A percentile compares a stretch with the other conserved stretches of the same genome.
These are phyloP conservation scores for Cenchrus americanus DNA, from an alignment of 176 grass and related monocot species.

Conservation along the genomic window DNA sequence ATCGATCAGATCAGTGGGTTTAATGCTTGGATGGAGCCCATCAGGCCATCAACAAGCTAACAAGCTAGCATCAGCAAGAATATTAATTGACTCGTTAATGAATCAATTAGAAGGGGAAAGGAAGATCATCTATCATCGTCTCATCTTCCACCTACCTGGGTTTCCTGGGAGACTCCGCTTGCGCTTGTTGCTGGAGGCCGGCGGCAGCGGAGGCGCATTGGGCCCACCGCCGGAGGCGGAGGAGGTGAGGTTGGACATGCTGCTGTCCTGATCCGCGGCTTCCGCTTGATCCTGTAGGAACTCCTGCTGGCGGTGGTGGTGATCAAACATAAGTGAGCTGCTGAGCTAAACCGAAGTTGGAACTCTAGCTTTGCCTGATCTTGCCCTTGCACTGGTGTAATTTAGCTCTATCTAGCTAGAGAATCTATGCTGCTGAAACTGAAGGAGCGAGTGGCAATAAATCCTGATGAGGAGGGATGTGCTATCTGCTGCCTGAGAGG, in stretches of 20 bases:
- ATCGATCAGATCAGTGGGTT: neutral
- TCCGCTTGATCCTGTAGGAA: conserved; percentile 6
- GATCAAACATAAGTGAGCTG: conserved; percentile 29
- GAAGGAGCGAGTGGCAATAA: too few relatives aligned
- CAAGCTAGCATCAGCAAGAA: too few relatives aligned
- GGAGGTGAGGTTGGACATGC: conserved; percentile 66
- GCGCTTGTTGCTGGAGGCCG: conserved; percentile 61
- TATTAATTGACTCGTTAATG: too few relatives aligned
- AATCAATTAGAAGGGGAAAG: too few relatives aligned
- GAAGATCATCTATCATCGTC: too few relatives aligned
- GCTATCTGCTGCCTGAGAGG: too few relatives aligned
- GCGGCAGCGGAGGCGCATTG: neutral
- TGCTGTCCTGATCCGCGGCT: conserved; percentile 41
- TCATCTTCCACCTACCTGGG: conserved; percentile 51
- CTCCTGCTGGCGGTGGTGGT: neutral
- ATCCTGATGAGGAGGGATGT: neutral
- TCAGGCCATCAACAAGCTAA: too few relatives aligned
- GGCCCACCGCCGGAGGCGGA: conserved; percentile 17
- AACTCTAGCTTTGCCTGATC: conserved; percentile 17
- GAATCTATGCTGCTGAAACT: too few relatives aligned
- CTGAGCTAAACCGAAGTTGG: too few relatives aligned
- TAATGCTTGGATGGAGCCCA: too few relatives aligned
- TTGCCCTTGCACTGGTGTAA: conserved; percentile 1
- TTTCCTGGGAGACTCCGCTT: conserved; percentile 93
- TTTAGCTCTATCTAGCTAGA: too few relatives aligned